Percentiles rank a stretch among this genome's conserved stretches.
These are phyloP conservation scores for Claviceps humidiphila DNA, from an alignment of 2,329 filamentous ascomycete genomes.

Conservation along the genomic window DNA sequence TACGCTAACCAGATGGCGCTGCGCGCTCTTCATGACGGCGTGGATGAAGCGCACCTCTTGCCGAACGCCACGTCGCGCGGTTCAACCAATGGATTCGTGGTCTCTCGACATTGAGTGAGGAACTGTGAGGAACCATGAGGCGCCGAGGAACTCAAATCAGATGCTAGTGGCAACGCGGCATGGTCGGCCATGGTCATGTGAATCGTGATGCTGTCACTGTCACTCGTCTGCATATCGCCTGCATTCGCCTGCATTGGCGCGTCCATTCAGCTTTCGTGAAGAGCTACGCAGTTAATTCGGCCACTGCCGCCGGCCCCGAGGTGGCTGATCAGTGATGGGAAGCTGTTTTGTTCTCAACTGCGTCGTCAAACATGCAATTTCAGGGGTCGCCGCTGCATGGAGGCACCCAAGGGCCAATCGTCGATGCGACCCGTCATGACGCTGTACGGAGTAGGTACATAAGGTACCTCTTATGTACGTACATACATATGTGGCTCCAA, in stretches of 20 bases:
- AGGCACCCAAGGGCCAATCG: background rate
- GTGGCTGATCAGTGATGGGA: background rate
- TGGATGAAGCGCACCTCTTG: constrained; percentile 1
- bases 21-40: background rate
- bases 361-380: background rate
- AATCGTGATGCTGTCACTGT: background rate
- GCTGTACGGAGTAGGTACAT: background rate
- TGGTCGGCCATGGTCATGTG: constrained; percentile 11
- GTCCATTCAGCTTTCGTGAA: background rate
- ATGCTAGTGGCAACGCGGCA: constrained; percentile 16
- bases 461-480: no score
- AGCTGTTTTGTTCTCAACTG: background rate
- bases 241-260: no score
- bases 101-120: background rate
- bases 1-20: background rate
- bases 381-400: background rate
- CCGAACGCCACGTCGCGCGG: constrained; percentile 5
- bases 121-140: background rate
- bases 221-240: background rate
- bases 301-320: background rate
- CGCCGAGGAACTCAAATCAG: constrained; percentile 9
- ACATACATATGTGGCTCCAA: background rate
- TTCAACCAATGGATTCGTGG: constrained; percentile 4
- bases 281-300: constrained; percentile 5
- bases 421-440: background rate